Evolutionary conservation across 345 rosid species (phyloP).

Genomic region (Odontarrhena argentea): DNA sequence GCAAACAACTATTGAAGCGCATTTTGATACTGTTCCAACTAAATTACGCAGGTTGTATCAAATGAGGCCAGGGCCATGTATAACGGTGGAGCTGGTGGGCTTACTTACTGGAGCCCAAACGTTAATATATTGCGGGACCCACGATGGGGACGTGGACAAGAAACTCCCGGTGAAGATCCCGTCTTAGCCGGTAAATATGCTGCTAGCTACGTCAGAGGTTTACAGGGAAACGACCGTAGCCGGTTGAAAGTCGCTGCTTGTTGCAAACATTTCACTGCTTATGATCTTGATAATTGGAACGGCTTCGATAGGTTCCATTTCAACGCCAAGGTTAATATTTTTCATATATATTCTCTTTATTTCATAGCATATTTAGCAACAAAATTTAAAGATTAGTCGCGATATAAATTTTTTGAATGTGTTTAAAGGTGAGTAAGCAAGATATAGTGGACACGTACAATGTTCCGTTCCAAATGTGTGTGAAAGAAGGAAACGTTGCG

Average conservation of each 20-base stretch:
- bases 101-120: conserved; percentile 83
- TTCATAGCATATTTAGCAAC: neutral
- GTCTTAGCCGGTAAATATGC: conserved; percentile 70
- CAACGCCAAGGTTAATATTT: conserved; percentile 61
- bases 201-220: conserved; percentile 71
- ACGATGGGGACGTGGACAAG: conserved; percentile 92
- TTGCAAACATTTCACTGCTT: conserved; percentile 91
- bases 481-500: conserved; percentile 75
- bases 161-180: conserved; percentile 94
- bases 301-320: conserved; percentile 77
- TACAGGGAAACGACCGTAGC: conserved; percentile 63
- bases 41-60: conserved; percentile 63
- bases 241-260: conserved; percentile 81
- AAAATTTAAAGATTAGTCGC: too few relatives aligned
- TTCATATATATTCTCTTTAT: neutral
- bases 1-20: conserved; percentile 27
- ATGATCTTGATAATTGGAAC: conserved; percentile 87
- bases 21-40: neutral
- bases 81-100: conserved; percentile 67
- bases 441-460: conserved; percentile 79
- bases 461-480: conserved; percentile 80
- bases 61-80: conserved; percentile 79
- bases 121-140: conserved; percentile 83
- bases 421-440: conserved; percentile 74
- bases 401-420: neutral